Evolutionary conservation across 2,329 filamentous ascomycete genomes (phyloP).

Genomic region (Zymoseptoria brevis): DNA sequence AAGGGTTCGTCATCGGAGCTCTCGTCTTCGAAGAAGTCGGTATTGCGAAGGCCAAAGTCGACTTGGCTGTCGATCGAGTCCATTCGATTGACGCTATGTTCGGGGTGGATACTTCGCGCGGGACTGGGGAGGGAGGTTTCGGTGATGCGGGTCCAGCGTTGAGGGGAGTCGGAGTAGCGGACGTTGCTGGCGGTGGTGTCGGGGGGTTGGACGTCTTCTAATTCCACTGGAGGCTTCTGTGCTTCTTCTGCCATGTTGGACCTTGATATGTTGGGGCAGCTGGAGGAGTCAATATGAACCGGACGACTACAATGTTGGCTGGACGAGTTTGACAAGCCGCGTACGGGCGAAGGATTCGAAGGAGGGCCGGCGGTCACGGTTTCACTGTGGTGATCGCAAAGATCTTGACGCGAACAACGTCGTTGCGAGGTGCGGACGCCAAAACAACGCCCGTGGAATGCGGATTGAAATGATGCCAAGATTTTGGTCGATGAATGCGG

Average conservation of each 20-base stretch:
- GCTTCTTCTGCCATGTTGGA: neutral
- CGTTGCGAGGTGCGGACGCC: neutral
- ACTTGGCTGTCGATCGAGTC: conserved; percentile 26
- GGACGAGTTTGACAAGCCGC: neutral
- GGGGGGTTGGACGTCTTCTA: neutral
- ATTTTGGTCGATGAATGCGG: neutral
- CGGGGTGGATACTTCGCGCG: conserved; percentile 29
- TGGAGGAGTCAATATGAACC: neutral
- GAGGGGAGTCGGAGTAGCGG: conserved; percentile 27
- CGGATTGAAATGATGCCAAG: neutral
- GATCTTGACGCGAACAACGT: neutral
- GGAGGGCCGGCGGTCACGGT: neutral
- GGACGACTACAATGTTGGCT: neutral
- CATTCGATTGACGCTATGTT: conserved; percentile 17
- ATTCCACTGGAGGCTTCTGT: too few relatives aligned
- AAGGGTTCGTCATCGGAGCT: conserved; percentile 20
- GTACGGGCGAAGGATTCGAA: neutral
- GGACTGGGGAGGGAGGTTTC: conserved; percentile 25
- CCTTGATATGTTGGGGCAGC: too few relatives aligned
- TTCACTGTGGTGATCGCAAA: too few relatives aligned
- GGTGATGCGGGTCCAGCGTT: conserved; percentile 28
- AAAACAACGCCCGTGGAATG: neutral
- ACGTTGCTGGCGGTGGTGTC: conserved; percentile 6
- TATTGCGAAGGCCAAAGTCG: conserved; percentile 24
- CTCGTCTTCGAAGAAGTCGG: conserved; percentile 32